Evolutionary conservation across 192 early-diverging fungal species (phyloP).

Genomic region (Dissophora ornata): DNA sequence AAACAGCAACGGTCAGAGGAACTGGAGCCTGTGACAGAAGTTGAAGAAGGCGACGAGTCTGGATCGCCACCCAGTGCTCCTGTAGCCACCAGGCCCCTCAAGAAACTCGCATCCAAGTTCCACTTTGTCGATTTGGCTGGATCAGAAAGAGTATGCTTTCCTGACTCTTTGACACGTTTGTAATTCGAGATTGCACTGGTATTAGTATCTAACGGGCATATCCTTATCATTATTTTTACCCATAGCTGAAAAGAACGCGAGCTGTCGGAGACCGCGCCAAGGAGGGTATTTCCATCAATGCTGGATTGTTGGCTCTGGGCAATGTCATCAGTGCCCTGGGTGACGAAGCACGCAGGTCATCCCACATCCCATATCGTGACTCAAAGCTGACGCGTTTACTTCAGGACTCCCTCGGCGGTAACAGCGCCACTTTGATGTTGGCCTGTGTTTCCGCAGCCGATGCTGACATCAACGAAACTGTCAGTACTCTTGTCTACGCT

Average conservation of each 20-base stretch:
- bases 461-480: conserved; percentile 86
- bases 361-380: conserved; percentile 96
- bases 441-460: conserved; percentile 93
- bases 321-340: conserved; percentile 97
- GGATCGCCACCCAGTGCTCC: not conserved
- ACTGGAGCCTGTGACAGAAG: conserved; percentile 33
- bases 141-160: conserved; percentile 76
- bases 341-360: conserved; percentile 70
- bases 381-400: conserved; percentile 97
- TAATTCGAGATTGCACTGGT: too few relatives aligned
- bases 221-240: too few relatives aligned
- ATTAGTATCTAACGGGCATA: too few relatives aligned
- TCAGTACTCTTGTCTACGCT: conserved; percentile 97
- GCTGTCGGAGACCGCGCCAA: conserved; percentile 92
- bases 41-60: conserved; percentile 10
- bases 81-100: conserved; percentile 22
- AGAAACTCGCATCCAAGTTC: conserved; percentile 84
- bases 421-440: conserved; percentile 93
- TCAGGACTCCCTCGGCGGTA: conserved; percentile 97
- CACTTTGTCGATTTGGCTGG: conserved; percentile 99
- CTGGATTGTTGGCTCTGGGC: conserved; percentile 94
- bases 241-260: conserved; percentile 85
- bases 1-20: conserved; percentile 72
- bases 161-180: not conserved
- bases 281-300: conserved; percentile 98